These are phyloP conservation scores for Hyphopichia pseudoburtonii DNA, from an alignment of 1,139 yeast genomes.

Conservation along the genomic window DNA sequence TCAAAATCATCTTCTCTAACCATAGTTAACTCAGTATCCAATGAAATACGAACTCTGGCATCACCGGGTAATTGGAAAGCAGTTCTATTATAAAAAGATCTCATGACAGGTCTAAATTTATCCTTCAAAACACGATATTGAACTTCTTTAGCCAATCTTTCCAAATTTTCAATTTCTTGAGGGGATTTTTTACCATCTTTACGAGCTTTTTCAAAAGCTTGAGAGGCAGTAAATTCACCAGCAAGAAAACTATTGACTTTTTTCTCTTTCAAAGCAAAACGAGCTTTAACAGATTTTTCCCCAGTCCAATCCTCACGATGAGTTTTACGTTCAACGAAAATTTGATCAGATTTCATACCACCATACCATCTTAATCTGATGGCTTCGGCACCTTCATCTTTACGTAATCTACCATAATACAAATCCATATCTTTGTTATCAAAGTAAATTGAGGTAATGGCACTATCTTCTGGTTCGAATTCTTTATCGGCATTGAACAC, in stretches of 20 bases:
- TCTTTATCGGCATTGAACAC: constrained; percentile 96
- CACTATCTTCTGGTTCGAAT: constrained; percentile 90
- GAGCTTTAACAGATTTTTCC: constrained; percentile 95
- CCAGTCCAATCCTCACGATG: constrained; percentile 99
- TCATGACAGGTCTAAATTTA: constrained; percentile 86
- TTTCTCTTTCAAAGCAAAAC: constrained; percentile 89
- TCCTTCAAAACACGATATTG: constrained; percentile 86
- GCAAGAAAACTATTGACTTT: constrained; percentile 78
- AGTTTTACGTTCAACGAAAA: constrained; percentile 94
- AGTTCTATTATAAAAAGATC: constrained; percentile 96
- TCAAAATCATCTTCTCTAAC: constrained; percentile 97
- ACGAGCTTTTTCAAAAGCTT: constrained; percentile 88
- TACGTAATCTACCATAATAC: constrained; percentile 89
- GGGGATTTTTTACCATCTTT: constrained; percentile 86
- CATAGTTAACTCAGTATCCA: constrained; percentile 94
- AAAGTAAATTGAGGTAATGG: constrained; percentile 93
- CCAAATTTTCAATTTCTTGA: constrained; percentile 88
- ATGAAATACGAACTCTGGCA: constrained; percentile 96
- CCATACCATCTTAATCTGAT: constrained; percentile 98
- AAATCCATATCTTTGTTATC: constrained; percentile 87
- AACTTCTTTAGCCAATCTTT: constrained; percentile 86
- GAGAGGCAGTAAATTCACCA: constrained; percentile 84
- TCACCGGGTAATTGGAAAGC: constrained; percentile 99
- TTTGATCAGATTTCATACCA: constrained; percentile 90
- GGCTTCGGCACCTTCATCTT: constrained; percentile 99